Evolutionary conservation across 805 yeast genomes (phyloP), one percentile per base, ranked within the genome.

Genomic region (Nakazawaea ambrosiae): DNA sequence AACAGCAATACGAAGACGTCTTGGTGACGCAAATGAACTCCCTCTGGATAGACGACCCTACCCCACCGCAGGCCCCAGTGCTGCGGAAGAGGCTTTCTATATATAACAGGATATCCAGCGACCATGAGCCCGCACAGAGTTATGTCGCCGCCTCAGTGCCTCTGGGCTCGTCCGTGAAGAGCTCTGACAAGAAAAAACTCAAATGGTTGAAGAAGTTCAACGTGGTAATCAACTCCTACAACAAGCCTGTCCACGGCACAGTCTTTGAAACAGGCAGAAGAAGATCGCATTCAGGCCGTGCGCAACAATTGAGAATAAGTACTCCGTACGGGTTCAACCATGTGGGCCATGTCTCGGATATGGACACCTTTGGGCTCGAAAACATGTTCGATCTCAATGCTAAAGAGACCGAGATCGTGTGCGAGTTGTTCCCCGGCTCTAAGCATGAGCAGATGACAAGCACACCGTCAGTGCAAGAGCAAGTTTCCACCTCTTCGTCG

Each of bases 301-400:
- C n/a, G n/a, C n/a, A n/a, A n/a, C n/a, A n/a, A 11, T 11, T 32
- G 20, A 4, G 17, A 7, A 57, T 60, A 19, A 51, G 60, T 31
- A 51, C 61, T 7, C 64, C 65, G 3, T 55, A 53, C 23, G 55
- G 48, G 0, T 59, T 59, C 44, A 46, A 46, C 28, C 65, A 60
- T 36, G 47, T 58, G 16, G 49, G 63, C 3, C 64, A 59, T 38
- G 46, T 58, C 19, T 59, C 58, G 28, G 47, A 51, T 14, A 42
- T 47, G 17, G 37, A 42, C 4, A 45, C 48, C 2, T 60, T 57
- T 44, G 65, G 65, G 1, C 38, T 59, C 4, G 57, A 56, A 11
- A 45, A 47, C 27, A 39, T 53, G 4, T 57, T 57, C 39, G 39
- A 37, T n/a, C 27, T 47, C 12, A 34, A 40, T 11, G 51, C 45